Percentiles rank a stretch among this genome's conserved stretches.
phyloP scores from a whole-genome alignment of 306 rosid genomes.

The Calophaca sinica region DNA sequence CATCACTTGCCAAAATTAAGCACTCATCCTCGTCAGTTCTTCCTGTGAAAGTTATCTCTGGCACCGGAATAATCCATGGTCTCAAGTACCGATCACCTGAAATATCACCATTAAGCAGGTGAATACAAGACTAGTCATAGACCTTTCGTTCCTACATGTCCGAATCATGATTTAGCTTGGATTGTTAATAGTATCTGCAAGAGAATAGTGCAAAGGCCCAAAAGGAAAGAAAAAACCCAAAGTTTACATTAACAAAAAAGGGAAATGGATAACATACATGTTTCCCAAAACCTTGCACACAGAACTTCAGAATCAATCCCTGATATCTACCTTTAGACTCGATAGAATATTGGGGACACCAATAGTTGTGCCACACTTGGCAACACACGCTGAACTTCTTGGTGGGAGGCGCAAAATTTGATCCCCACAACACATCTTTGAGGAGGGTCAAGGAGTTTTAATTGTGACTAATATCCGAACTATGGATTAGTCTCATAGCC shows the following conservation, averaged over 20 bases:
- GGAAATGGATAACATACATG: not conserved
- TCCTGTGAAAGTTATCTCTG: conserved; percentile 70
- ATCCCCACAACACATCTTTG: no score
- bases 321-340: conserved; percentile 8
- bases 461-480: no score
- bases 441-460: no score
- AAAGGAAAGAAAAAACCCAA: no score
- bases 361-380: no score
- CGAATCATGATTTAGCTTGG: conserved; percentile 43
- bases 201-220: no score
- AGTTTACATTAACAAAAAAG: not conserved
- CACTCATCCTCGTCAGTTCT: conserved; percentile 87
- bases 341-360: not conserved
- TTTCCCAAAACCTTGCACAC: not conserved
- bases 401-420: no score
- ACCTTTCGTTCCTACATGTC: conserved; percentile 56
- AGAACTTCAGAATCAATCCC: not conserved
- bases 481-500: no score
- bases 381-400: no score
- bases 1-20: conserved; percentile 80
- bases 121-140: conserved; percentile 7
- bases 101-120: conserved; percentile 39
- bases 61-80: conserved; percentile 91
- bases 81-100: conserved; percentile 81
- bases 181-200: not conserved